phyloP scores from a whole-genome alignment of 345 rosid genomes.

The Lepidium sativum region DNA sequence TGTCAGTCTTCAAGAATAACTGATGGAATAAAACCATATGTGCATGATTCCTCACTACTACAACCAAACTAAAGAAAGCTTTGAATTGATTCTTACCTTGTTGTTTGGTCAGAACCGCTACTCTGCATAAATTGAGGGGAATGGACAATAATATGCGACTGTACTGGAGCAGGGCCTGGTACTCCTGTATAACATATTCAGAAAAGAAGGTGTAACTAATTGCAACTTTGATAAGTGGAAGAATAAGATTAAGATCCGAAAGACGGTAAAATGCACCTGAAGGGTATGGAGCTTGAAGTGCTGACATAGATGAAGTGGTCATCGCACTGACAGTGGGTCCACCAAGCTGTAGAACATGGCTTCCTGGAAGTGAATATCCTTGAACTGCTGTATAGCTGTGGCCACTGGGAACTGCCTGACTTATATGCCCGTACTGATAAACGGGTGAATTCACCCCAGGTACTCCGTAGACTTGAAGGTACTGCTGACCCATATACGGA shows the following conservation, averaged over 20 bases:
- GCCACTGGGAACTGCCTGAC: slow-evolving; percentile 53
- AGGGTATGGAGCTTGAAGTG: slow-evolving; percentile 69
- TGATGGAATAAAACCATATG: not conserved
- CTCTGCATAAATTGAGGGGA: slow-evolving; percentile 71
- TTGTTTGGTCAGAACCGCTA: slow-evolving; percentile 70
- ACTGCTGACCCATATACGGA: slow-evolving; percentile 71
- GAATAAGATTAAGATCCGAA: not conserved
- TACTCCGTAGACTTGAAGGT: slow-evolving; percentile 71
- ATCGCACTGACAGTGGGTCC: slow-evolving; percentile 50
- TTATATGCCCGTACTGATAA: slow-evolving; percentile 61
- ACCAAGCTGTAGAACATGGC: slow-evolving; percentile 67
- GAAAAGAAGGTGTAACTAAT: not conserved
- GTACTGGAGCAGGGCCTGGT: slow-evolving; percentile 37
- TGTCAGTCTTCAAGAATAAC: slow-evolving; percentile 24
- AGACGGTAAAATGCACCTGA: slow-evolving; percentile 36
- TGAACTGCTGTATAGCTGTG: slow-evolving; percentile 60
- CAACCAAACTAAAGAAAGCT: not conserved
- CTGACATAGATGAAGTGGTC: slow-evolving; percentile 57
- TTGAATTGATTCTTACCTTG: slow-evolving; percentile 40
- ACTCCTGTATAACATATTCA: slow-evolving; percentile 14
- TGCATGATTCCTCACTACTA: not conserved
- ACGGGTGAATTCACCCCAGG: slow-evolving; percentile 55
- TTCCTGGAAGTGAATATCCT: slow-evolving; percentile 76
- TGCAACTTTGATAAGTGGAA: not conserved
- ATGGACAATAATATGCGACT: slow-evolving; percentile 56